A percentile compares a stretch with the other conserved stretches of the same genome.
phyloP scores from a whole-genome alignment of 2,329 filamentous ascomycete species.

The Arthrobotrys sphaeroides region DNA sequence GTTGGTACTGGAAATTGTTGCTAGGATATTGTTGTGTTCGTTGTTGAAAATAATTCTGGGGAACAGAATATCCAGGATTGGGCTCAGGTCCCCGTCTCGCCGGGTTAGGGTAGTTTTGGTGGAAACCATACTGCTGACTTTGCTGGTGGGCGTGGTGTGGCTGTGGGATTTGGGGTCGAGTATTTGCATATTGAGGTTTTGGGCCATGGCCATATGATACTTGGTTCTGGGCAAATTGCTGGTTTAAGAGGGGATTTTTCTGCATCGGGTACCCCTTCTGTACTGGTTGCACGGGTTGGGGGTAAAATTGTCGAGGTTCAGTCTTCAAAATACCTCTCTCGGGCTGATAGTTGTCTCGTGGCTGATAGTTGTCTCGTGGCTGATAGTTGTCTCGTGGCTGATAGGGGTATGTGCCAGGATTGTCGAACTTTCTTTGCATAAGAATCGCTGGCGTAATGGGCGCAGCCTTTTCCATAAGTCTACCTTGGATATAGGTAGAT shows the following conservation, averaged over 20 bases:
- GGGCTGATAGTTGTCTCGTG: not conserved
- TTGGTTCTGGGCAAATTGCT: constrained; percentile 6
- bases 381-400: constrained; percentile 4
- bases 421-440: no score
- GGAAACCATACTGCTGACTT: not conserved
- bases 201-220: constrained; percentile 7
- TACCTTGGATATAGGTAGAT: not conserved
- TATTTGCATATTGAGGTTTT: not conserved
- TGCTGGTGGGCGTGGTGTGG: not conserved
- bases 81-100: constrained; percentile 1
- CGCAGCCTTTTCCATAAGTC: not conserved
- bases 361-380: not conserved
- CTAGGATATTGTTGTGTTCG: constrained; percentile 6
- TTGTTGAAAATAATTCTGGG: not conserved
- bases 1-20: constrained; percentile 7
- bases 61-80: not conserved
- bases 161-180: not conserved
- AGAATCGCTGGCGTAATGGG: not conserved
- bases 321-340: not conserved
- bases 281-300: not conserved
- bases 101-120: constrained; percentile 10
- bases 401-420: no score
- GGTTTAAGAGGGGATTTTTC: not conserved
- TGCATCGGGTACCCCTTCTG: constrained; percentile 4
- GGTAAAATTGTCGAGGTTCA: constrained; percentile 17